Evolutionary conservation across 2,329 filamentous ascomycete species (phyloP), one percentile per base, ranked within the genome.

Genomic region (Fusarium globosum): DNA sequence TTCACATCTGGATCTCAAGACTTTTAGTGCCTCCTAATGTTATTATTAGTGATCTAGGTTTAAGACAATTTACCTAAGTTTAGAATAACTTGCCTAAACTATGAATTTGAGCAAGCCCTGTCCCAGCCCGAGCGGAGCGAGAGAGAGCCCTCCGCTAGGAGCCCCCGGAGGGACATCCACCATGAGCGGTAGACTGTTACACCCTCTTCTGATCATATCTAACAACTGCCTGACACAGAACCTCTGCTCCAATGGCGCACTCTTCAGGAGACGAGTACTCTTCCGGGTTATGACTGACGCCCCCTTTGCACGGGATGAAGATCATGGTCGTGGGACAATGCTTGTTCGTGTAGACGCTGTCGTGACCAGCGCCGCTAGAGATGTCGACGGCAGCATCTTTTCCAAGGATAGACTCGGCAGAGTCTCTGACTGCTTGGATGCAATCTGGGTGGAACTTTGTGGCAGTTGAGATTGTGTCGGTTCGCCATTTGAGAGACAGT

Each of bases 361-460:
- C 81, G 26, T 82, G 81, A 1, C 79, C 78, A 12, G 81, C 81
- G 18, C 81, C 81, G 16, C 81, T 82, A 10, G 80, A 80, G 7
- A 85, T 76, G 13, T 79, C 75, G 30, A 76, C 51, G 41, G 81
- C 75, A 3, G 69, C 26, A 52, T 67, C 77, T 73, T 80, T 39
- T 68, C 75, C 77, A 53, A 42, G 89, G 81, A 26, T 69, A 84
- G 76, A 84, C 80, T 85, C 86, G 36, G 81, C 80, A 0, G 90
- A 57, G 87, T 89, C 56, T 87, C 26, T 84, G 4, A 94, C 90
- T 28, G 90, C 91, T 9, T 84, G 79, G 59, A 94, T 91, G 75
- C 92, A 94, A 71, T 91, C 88, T 2, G 86, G 81, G 70, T 93
- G 86, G 79, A 94, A 94, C 30, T 86, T 86, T 1, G 90, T 87